Evolutionary conservation across 2,329 filamentous ascomycete species (phyloP).

Genomic region (Sarocladium strictum): DNA sequence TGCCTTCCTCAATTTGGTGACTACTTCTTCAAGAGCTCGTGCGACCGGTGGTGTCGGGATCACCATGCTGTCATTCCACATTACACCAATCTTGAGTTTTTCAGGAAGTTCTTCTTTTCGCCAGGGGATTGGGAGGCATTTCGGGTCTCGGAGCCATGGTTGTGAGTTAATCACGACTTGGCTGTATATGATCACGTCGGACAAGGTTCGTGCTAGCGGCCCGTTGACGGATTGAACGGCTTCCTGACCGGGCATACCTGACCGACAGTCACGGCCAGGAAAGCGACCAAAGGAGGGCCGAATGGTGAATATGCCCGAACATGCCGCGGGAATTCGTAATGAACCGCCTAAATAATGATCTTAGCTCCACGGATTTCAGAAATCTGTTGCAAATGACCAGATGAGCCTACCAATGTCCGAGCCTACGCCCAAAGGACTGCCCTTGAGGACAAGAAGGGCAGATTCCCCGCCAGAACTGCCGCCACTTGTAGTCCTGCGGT

Average conservation of each 20-base stretch:
- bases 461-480: slow-evolving; percentile 64
- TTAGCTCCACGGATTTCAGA: background rate
- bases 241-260: slow-evolving; percentile 10
- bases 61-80: slow-evolving; percentile 60
- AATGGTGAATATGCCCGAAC: slow-evolving; percentile 28
- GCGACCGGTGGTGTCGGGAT: slow-evolving; percentile 53
- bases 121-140: slow-evolving; percentile 56
- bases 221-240: slow-evolving; percentile 17
- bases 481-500: slow-evolving; percentile 53
- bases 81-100: slow-evolving; percentile 51
- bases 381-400: background rate
- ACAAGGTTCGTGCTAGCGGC: slow-evolving; percentile 42
- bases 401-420: slow-evolving; percentile 47
- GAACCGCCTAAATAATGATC: background rate
- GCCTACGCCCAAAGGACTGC: slow-evolving; percentile 55
- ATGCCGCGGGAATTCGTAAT: slow-evolving; percentile 23
- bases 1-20: slow-evolving; percentile 39
- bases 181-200: slow-evolving; percentile 42
- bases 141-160: slow-evolving; percentile 53
- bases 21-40: slow-evolving; percentile 49
- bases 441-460: slow-evolving; percentile 53
- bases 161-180: slow-evolving; percentile 41
- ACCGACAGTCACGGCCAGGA: slow-evolving; percentile 15
- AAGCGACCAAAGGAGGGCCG: slow-evolving; percentile 27
- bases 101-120: slow-evolving; percentile 24